Evolutionary conservation across 164 flowering plant species (phyloP), one percentile per base, ranked within the genome.

Genomic region (Saururus chinensis): DNA sequence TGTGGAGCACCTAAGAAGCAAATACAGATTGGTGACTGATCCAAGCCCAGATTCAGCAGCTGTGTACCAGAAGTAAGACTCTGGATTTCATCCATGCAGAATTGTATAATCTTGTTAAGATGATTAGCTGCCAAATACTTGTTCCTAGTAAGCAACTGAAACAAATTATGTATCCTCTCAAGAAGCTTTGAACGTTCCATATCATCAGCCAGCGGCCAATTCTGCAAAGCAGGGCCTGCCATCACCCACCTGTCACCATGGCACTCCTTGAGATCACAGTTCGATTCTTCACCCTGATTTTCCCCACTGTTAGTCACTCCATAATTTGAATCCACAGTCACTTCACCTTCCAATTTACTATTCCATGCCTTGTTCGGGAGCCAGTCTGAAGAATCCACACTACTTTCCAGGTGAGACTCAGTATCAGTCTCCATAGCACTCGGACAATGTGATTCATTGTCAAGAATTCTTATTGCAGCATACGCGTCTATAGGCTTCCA

Each of bases 401-500:
- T 68, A 64, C 49, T 62, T 56, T 35, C 63, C 76, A 0, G 20
- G 62, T 68, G 59, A 7, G 75, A 72, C 48, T 77, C 80, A 62
- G 65, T 72, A 53, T 70, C 51, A 54, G 65, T 69, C 14, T 68
- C 49, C 49, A 42, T 42, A 14, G 17, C 49, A 10, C 49, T 10
- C 9, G 17, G 78, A 60, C 74, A 57, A 68, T 80, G 82, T 11
- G 75, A 70, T 66, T 71, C 75, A 67, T 71, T 65, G 16, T 74
- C 83, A 51, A 85, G 74, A 81, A 87, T 76, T 65, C 77, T 77
- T n/a, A 80, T 66, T 2, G 97, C 85, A 51, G 82, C 87, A 70
- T 74, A 73, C 22, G 80, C 65, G 71, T 95, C 92, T 64, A 91
- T 49, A 0, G 99, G 96, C 69, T 86, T 91, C 98, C 96, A 95